These are phyloP conservation scores for Echria macrotheca DNA, from an alignment of 495 filamentous ascomycete genomes.

Conservation along the genomic window DNA sequence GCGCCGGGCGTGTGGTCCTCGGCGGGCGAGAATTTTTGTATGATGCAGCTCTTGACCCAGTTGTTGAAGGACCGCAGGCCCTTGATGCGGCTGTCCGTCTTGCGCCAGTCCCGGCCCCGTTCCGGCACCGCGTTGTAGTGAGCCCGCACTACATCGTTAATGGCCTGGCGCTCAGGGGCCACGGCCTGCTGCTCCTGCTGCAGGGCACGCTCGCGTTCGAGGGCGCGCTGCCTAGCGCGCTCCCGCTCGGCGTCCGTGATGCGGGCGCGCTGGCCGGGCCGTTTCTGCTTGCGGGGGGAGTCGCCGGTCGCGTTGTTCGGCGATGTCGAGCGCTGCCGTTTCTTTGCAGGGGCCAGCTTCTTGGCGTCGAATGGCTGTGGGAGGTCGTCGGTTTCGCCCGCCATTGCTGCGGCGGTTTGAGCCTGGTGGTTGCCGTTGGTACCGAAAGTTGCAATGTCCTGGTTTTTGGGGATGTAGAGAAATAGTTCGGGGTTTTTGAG, in stretches of 20 bases:
- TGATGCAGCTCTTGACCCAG: conserved; percentile 94
- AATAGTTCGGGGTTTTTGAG: too few relatives aligned
- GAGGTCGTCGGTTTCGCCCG: conserved; percentile 31
- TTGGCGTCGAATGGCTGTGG: conserved; percentile 54
- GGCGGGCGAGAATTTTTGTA: conserved; percentile 90
- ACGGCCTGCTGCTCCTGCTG: conserved; percentile 12
- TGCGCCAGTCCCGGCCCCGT: conserved; percentile 89
- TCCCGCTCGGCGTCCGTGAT: conserved; percentile 66
- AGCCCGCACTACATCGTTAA: conserved; percentile 79
- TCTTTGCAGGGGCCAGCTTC: conserved; percentile 49
- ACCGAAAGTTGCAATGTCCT: too few relatives aligned
- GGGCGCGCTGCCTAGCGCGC: conserved; percentile 58
- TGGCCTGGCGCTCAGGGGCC: conserved; percentile 42
- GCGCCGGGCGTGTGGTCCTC: conserved; percentile 57
- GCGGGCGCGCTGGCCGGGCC: conserved; percentile 76
- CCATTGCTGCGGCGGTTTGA: background rate
- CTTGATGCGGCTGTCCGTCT: conserved; percentile 88
- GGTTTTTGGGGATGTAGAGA: too few relatives aligned
- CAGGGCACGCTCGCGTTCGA: conserved; percentile 53
- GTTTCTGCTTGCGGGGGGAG: conserved; percentile 68
- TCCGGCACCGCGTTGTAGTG: conserved; percentile 97
- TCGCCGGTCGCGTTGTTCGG: conserved; percentile 29
- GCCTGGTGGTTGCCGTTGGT: background rate
- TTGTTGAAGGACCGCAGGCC: conserved; percentile 94
- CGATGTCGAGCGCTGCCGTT: conserved; percentile 40